phyloP scores from a whole-genome alignment of 2,329 filamentous ascomycete species.

The Fusarium sp. region DNA sequence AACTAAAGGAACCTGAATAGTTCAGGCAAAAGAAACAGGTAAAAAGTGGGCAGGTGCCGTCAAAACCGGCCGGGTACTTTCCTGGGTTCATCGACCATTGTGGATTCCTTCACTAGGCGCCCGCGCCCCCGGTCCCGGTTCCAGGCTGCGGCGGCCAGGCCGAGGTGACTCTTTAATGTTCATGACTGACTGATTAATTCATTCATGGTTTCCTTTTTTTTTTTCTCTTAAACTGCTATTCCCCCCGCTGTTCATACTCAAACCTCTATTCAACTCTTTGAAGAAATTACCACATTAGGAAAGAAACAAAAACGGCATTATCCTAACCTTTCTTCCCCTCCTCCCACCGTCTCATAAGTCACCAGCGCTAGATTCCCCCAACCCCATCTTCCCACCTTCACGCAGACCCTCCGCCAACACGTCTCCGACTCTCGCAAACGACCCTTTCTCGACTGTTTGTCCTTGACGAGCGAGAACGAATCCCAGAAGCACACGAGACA shows the following conservation, averaged over 20 bases:
- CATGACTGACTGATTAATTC: neutral
- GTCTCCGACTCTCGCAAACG: neutral
- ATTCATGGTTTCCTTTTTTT: neutral
- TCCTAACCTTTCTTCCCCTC: neutral
- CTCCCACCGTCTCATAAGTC: neutral
- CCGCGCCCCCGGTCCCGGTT: constrained; percentile 23
- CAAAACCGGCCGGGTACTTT: constrained; percentile 20
- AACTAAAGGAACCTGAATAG: neutral
- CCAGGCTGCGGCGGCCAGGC: constrained; percentile 23
- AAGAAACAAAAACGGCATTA: neutral
- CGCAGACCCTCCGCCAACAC: neutral
- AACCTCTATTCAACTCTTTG: neutral
- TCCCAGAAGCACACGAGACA: neutral
- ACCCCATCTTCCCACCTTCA: neutral
- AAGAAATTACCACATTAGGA: neutral
- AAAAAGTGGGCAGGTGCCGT: constrained; percentile 16
- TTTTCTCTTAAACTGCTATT: neutral
- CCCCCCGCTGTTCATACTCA: neutral
- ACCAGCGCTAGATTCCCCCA: neutral
- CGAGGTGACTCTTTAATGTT: constrained; percentile 27
- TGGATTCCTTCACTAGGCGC: constrained; percentile 16
- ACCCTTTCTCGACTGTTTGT: neutral
- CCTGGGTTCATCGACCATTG: neutral
- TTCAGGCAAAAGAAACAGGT: constrained; percentile 9
- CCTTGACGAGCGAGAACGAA: neutral